Base-by-base conservation (phyloP, 345 rosid species). In the Litchi chinensis region DNA sequence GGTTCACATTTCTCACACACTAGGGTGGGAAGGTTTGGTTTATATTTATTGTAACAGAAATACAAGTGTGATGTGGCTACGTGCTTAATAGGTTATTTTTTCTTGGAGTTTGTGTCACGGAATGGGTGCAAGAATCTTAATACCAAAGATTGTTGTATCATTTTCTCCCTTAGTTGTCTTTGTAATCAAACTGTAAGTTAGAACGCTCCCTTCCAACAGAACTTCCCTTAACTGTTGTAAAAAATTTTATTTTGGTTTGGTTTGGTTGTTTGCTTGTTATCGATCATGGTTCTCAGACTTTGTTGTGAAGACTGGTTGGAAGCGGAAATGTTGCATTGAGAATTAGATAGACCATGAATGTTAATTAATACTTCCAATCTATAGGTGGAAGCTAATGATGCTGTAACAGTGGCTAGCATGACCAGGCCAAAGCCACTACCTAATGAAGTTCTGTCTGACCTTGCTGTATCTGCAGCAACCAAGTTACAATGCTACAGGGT, bases 401-500 rank as follows among this genome's bases (percentile, higher is more conserved):
- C 91, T 65, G 97, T 94, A 22, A 82, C 94, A 4, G 97, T 94
- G 69, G 93, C 98, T 82, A 81, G 93, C 80, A 89, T 91, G 91
- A 91, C 89, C 68, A 90, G 93, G 85, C 98, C 98, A 63, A 96
- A 91, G 87, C 88, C 82, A 44, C 83, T 89, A 68, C 93, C 91
- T 10, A 85, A 81, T 86, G 98, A 96, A 86, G 54, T 78, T 78
- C 88, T 91, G 75, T 88, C 98, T 22, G 99, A 94, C 80, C 91
- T 88, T 70, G 87, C 97, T 77, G 97, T 94, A 40, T 96, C 90
- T 81, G 88, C 96, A 39, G 99, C 98, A 65, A 91, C 95, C 80
- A 96, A 96, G 87, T 86, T 93, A 75, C 98, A 92, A 77, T 87
- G 93, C 85, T 95, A 87, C 83, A 80, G 92, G 90, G 99, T 95